Conservation (phyloP, 1,284 basidiomycete species). For the Phlebopus sp. region DNA sequence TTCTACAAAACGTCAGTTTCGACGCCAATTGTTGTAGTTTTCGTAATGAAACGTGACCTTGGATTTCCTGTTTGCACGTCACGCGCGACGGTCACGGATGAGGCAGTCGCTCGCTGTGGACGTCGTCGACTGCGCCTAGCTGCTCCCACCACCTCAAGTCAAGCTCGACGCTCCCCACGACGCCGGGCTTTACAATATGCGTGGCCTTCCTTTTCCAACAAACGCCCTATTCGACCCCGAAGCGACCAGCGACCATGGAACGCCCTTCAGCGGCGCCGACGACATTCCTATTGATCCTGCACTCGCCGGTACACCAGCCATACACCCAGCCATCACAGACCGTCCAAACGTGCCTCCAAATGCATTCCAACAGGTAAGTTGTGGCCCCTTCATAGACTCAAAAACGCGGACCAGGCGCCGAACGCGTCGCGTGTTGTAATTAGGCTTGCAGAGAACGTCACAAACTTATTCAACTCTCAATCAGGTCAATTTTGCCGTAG, state of each 20-base stretch:
- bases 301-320: slow-evolving; percentile 42
- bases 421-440: slow-evolving; percentile 54
- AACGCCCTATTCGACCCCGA: slow-evolving; percentile 48
- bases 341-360: slow-evolving; percentile 18
- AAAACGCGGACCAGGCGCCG: slow-evolving; percentile 12
- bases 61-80: slow-evolving; percentile 27
- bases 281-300: slow-evolving; percentile 75
- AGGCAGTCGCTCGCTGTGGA: slow-evolving; percentile 27
- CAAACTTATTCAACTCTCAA: slow-evolving; percentile 21
- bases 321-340: slow-evolving; percentile 51
- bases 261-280: slow-evolving; percentile 51
- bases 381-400: slow-evolving; percentile 18
- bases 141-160: slow-evolving; percentile 8
- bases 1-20: not conserved
- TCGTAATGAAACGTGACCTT: slow-evolving; percentile 28
- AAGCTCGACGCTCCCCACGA: slow-evolving; percentile 13
- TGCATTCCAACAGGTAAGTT: slow-evolving; percentile 29
- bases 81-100: slow-evolving; percentile 33
- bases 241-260: slow-evolving; percentile 53
- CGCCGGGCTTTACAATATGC: slow-evolving; percentile 39
- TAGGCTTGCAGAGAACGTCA: slow-evolving; percentile 12
- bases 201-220: slow-evolving; percentile 56
- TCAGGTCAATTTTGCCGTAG: slow-evolving; percentile 18
- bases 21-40: slow-evolving; percentile 12
- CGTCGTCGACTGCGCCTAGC: slow-evolving; percentile 26